Percentiles rank a stretch among this genome's conserved stretches.
These are phyloP conservation scores for Coemansia sp. DNA, from an alignment of 192 early-diverging fungal genomes.

Conservation along the genomic window DNA sequence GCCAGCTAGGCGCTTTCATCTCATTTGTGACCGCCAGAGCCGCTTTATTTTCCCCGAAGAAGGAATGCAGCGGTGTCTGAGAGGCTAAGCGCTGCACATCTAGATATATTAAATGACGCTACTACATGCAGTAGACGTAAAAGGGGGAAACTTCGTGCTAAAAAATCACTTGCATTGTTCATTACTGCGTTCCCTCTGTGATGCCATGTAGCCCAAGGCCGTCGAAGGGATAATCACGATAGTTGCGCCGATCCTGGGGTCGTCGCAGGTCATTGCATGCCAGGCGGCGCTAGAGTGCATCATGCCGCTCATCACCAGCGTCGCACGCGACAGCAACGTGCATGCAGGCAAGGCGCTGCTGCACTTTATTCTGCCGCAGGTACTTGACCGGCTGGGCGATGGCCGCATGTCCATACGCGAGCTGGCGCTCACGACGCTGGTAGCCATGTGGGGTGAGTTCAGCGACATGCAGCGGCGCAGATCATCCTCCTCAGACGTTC, in stretches of 20 bases:
- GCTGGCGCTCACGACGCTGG: conserved; percentile 32
- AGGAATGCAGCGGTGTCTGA: no score
- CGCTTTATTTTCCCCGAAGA: background rate
- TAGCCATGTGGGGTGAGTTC: conserved; percentile 34
- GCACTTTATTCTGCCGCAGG: conserved; percentile 38
- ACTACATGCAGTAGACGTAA: no score
- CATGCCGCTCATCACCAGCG: conserved; percentile 29
- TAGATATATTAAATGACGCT: no score
- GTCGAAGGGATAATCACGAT: conserved; percentile 35
- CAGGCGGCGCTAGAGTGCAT: conserved; percentile 40
- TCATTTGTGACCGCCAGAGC: background rate
- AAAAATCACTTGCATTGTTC: no score
- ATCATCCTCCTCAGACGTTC: conserved; percentile 3
- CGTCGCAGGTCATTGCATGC: conserved; percentile 48
- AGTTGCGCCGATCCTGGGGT: conserved; percentile 35
- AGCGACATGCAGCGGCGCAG: conserved; percentile 13
- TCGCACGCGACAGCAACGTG: conserved; percentile 7
- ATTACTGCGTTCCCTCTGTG: no score
- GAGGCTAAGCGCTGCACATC: no score
- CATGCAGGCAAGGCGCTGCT: conserved; percentile 26
- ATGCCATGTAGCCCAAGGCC: conserved; percentile 41
- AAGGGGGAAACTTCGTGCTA: no score
- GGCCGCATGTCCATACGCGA: conserved; percentile 44
- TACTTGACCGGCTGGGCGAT: conserved; percentile 47
- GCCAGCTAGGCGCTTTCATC: no score